Evolutionary conservation across 192 early-diverging fungal genomes (phyloP).

Genomic region (Mortierella alpina): DNA sequence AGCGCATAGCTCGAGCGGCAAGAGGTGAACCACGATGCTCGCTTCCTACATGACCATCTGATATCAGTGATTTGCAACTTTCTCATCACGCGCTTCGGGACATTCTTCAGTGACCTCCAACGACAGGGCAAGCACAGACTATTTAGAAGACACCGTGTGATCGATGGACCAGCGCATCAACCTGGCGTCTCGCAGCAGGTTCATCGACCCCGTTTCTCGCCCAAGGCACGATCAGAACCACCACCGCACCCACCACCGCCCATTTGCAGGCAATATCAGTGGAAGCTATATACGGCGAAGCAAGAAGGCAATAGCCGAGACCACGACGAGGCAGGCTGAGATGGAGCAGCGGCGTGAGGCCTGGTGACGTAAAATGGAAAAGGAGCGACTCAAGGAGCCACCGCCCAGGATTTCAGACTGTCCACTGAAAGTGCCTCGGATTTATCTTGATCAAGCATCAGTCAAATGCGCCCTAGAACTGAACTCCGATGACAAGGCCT

Average conservation of each 20-base stretch:
- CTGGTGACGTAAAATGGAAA: conserved; percentile 1
- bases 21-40: background rate
- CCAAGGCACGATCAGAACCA: conserved; percentile 3
- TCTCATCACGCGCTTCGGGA: background rate
- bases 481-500: background rate
- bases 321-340: conserved; percentile 4
- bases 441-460: too few relatives aligned
- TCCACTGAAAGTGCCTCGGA: too few relatives aligned
- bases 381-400: conserved; percentile 5
- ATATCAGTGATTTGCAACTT: conserved; percentile 9
- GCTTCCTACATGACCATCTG: background rate
- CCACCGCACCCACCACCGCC: conserved; percentile 2
- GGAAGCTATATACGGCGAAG: conserved; percentile 14
- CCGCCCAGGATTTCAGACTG: background rate
- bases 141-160: conserved; percentile 19
- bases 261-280: conserved; percentile 4
- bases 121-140: conserved; percentile 18
- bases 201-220: conserved; percentile 7
- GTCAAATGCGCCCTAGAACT: too few relatives aligned
- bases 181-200: conserved; percentile 14
- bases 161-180: conserved; percentile 9
- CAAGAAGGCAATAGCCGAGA: conserved; percentile 5
- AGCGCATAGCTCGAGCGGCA: conserved; percentile 1
- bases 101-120: background rate
- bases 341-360: conserved; percentile 12